Percentiles rank a stretch among this genome's conserved stretches.
Conservation (phyloP, 768 basidiomycete species). For the Tulasnella sp. region DNA sequence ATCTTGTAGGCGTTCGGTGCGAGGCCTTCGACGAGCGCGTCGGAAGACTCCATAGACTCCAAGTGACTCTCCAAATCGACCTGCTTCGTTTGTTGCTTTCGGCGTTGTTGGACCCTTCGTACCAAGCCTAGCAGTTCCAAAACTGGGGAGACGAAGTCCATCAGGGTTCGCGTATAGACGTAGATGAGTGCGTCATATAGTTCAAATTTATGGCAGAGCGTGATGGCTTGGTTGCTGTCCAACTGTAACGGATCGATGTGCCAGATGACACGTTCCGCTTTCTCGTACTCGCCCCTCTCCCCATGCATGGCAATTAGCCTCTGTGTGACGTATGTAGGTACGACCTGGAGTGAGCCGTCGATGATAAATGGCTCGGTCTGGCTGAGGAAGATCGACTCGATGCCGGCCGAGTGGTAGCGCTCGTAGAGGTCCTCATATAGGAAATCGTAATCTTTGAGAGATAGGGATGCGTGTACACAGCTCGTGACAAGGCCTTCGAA, state of each 20-base stretch:
- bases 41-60: slow-evolving; percentile 24
- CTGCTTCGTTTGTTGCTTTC: slow-evolving; percentile 17
- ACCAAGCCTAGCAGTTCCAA: slow-evolving; percentile 75
- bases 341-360: slow-evolving; percentile 51
- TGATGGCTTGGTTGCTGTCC: slow-evolving; percentile 88
- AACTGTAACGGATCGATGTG: slow-evolving; percentile 84
- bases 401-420: slow-evolving; percentile 73
- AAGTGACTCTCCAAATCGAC: not conserved
- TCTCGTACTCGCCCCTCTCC: slow-evolving; percentile 52
- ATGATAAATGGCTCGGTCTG: slow-evolving; percentile 78
- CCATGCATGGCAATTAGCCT: slow-evolving; percentile 69
- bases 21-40: slow-evolving; percentile 37
- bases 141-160: slow-evolving; percentile 80
- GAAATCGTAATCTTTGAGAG: slow-evolving; percentile 71
- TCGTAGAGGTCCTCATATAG: slow-evolving; percentile 92
- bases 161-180: slow-evolving; percentile 79
- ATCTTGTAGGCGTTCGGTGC: slow-evolving; percentile 81
- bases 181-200: slow-evolving; percentile 93
- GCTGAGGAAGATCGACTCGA: slow-evolving; percentile 68
- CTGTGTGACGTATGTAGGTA: slow-evolving; percentile 85
- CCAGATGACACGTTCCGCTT: slow-evolving; percentile 87
- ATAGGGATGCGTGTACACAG: slow-evolving; percentile 67
- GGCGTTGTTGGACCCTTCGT: slow-evolving; percentile 41
- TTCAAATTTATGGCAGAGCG: slow-evolving; percentile 66
- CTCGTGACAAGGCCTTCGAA: slow-evolving; percentile 80